Evolutionary conservation across 441 rosid genomes (phyloP), one percentile per base, ranked within the genome.

Genomic region (Heliophila coronopifolia): DNA sequence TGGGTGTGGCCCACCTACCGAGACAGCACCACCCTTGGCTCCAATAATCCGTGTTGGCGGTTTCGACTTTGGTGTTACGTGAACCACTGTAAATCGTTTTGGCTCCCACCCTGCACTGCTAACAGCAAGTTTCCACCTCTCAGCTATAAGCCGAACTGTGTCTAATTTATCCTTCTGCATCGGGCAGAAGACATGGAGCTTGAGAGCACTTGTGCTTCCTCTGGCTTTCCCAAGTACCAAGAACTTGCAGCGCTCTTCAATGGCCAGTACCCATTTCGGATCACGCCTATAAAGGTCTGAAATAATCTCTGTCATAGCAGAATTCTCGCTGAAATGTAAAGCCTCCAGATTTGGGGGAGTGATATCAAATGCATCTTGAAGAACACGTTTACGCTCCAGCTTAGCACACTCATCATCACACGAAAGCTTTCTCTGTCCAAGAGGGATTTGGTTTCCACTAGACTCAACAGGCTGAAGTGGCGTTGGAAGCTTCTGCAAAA

Each of bases 151-250:
- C 68, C 87, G 76, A 26, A 94, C 72, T 0, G 90, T 94, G 43
- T 94, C 99, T 59, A 95, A 76, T 75, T 90, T 94, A 58, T 90
- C 96, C 71, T 94, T 89, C 64, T 76, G 70, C 96, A 84, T 86
- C n/a, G 94, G 94, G 52, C 89, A 83, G 60, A 86, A 89, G 33
- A 94, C 91, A 68, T 94, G 99, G 57, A 86, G 71, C 82, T 84
- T 93, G 17, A 89, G 73, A 52, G 70, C 62, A 55, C 72, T 63
- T 40, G 78, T n/a, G 46, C 68, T 64, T 45, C 79, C 91, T 72
- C 86, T 74, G 57, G 62, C 78, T 73, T 90, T 94, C 27, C 97
- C 83, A 46, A 86, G 87, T 30, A 94, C 95, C 80, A 89, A 62
- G 66, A 71, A 77, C 70, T 89, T 94, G 78, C 88, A 94, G 63